A percentile compares a stretch with the other conserved stretches of the same genome.
phyloP scores from a whole-genome alignment of 805 yeast species.

The Candida sakaeoensis region DNA sequence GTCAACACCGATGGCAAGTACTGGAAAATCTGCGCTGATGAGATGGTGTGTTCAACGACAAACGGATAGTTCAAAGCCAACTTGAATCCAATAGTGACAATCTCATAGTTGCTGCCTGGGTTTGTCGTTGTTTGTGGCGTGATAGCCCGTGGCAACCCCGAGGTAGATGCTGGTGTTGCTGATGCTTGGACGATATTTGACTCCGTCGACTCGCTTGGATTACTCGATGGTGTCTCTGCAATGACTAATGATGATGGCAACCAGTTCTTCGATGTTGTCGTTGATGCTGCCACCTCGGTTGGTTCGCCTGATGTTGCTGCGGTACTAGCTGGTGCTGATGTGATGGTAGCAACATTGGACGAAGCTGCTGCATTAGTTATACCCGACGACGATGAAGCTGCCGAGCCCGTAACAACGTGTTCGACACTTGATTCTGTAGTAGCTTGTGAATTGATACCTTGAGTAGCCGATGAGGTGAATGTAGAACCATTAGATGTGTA shows the following conservation, averaged over 20 bases:
- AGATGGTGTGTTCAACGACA: conserved; percentile 65
- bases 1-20: conserved; percentile 74
- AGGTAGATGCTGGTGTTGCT: conserved; percentile 28
- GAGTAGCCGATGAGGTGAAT: not conserved
- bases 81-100: conserved; percentile 76
- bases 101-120: conserved; percentile 43
- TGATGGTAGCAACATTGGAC: not conserved
- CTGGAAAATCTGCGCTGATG: conserved; percentile 82
- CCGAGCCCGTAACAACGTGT: not conserved
- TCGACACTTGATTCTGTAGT: not conserved
- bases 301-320: conserved; percentile 10
- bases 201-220: conserved; percentile 24
- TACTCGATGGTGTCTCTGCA: conserved; percentile 16
- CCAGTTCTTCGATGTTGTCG: conserved; percentile 23
- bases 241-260: conserved; percentile 33
- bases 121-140: conserved; percentile 57
- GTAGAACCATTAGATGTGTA: not conserved
- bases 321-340: conserved; percentile 7
- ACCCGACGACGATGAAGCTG: not conserved
- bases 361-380: not conserved
- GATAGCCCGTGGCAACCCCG: conserved; percentile 73
- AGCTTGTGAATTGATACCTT: not conserved
- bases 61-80: conserved; percentile 78
- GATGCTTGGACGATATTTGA: conserved; percentile 31
- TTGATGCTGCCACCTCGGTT: conserved; percentile 8